These are phyloP conservation scores for Aureobasidium namibiae DNA, from an alignment of 2,329 filamentous ascomycete genomes.

Conservation along the genomic window DNA sequence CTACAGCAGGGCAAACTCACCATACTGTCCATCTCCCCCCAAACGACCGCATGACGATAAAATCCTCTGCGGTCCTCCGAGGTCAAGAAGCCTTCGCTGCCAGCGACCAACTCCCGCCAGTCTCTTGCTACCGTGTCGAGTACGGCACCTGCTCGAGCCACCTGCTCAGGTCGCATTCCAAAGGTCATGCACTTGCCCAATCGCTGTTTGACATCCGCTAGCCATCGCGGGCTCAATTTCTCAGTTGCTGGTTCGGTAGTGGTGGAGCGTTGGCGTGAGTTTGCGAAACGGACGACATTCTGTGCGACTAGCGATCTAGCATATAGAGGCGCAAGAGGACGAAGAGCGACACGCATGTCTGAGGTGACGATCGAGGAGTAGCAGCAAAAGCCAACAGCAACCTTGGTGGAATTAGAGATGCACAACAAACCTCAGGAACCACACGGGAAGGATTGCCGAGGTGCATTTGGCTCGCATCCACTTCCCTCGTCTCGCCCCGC, in stretches of 20 bases:
- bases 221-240: constrained; percentile 52
- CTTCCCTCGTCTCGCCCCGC: neutral
- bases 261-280: neutral
- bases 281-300: neutral
- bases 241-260: constrained; percentile 19
- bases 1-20: constrained; percentile 29
- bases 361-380: neutral
- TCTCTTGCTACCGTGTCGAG: constrained; percentile 52
- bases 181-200: constrained; percentile 70
- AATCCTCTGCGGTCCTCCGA: constrained; percentile 53
- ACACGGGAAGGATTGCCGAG: constrained; percentile 7
- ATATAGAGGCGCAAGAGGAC: neutral
- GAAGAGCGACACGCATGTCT: neutral
- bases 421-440: neutral
- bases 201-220: constrained; percentile 57
- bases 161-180: constrained; percentile 54
- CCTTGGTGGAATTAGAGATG: neutral
- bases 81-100: constrained; percentile 68
- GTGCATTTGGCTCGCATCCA: neutral
- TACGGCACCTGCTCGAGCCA: constrained; percentile 50
- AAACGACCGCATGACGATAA: constrained; percentile 60
- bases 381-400: neutral
- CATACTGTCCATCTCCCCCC: constrained; percentile 73
- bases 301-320: neutral
- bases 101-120: constrained; percentile 65